These are phyloP conservation scores for Metschnikowia cerradonensis DNA, from an alignment of 805 yeast genomes.

Conservation along the genomic window DNA sequence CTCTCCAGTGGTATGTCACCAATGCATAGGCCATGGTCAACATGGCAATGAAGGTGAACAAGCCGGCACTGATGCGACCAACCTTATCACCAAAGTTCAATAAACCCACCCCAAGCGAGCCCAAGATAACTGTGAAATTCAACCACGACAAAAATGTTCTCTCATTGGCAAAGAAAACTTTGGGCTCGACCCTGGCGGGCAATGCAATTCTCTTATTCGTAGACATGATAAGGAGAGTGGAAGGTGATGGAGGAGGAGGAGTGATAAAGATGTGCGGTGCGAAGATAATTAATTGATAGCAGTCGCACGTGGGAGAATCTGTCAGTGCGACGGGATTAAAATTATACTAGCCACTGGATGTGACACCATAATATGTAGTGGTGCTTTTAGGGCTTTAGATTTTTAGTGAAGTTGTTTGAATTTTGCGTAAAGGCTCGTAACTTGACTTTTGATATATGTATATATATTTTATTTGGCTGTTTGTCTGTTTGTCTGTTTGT, in stretches of 20 bases:
- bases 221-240: constrained; percentile 16
- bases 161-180: constrained; percentile 97
- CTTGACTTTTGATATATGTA: too few relatives aligned
- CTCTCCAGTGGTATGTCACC: constrained; percentile 98
- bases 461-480: too few relatives aligned
- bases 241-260: neutral
- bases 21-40: constrained; percentile 95
- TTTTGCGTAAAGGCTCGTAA: too few relatives aligned
- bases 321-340: neutral
- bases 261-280: constrained; percentile 1
- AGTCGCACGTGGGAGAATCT: constrained; percentile 8
- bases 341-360: too few relatives aligned
- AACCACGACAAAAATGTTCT: constrained; percentile 98
- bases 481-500: too few relatives aligned
- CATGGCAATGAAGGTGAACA: constrained; percentile 95
- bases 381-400: too few relatives aligned
- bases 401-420: too few relatives aligned
- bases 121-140: constrained; percentile 96
- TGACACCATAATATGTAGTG: too few relatives aligned
- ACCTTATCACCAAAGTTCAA: constrained; percentile 93
- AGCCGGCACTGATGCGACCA: constrained; percentile 88
- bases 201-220: constrained; percentile 82
- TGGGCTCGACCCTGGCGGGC: constrained; percentile 98
- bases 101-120: constrained; percentile 93
- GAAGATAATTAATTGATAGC: constrained; percentile 5